phyloP scores from a whole-genome alignment of 768 basidiomycete species.

The Boletus sensibilis region DNA sequence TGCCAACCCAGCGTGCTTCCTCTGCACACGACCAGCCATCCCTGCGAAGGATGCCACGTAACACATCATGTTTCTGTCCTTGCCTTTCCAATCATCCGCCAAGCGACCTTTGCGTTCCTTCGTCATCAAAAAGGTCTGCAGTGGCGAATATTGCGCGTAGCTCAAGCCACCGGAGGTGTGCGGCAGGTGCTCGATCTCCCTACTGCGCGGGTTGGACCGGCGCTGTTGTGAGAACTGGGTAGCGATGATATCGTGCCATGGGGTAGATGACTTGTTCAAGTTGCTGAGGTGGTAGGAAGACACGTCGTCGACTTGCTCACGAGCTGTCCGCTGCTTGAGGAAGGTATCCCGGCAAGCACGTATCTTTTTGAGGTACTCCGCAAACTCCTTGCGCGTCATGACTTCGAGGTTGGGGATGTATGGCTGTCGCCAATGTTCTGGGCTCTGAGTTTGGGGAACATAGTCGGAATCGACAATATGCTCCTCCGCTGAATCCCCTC shows the following conservation, averaged over 20 bases:
- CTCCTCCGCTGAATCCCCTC: slow-evolving; percentile 19
- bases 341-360: slow-evolving; percentile 58
- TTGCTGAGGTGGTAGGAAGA: slow-evolving; percentile 32
- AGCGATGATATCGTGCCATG: slow-evolving; percentile 30
- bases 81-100: slow-evolving; percentile 34
- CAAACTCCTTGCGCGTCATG: slow-evolving; percentile 61
- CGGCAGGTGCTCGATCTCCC: slow-evolving; percentile 58
- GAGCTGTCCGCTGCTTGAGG: slow-evolving; percentile 37
- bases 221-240: slow-evolving; percentile 21
- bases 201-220: slow-evolving; percentile 25
- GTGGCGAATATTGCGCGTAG: slow-evolving; percentile 52
- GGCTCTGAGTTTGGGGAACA: slow-evolving; percentile 13
- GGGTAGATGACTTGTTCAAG: slow-evolving; percentile 10
- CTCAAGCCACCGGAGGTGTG: slow-evolving; percentile 62
- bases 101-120: slow-evolving; percentile 60
- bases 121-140: slow-evolving; percentile 55
- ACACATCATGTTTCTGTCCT: slow-evolving; percentile 8
- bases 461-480: slow-evolving; percentile 29
- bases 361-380: slow-evolving; percentile 56
- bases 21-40: slow-evolving; percentile 24
- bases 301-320: slow-evolving; percentile 15
- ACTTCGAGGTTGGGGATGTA: slow-evolving; percentile 53
- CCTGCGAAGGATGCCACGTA: slow-evolving; percentile 35
- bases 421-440: slow-evolving; percentile 21
- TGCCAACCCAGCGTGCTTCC: slow-evolving; percentile 15